Conservation (phyloP, 306 rosid species). For the Lithocarpus polystachyus region DNA sequence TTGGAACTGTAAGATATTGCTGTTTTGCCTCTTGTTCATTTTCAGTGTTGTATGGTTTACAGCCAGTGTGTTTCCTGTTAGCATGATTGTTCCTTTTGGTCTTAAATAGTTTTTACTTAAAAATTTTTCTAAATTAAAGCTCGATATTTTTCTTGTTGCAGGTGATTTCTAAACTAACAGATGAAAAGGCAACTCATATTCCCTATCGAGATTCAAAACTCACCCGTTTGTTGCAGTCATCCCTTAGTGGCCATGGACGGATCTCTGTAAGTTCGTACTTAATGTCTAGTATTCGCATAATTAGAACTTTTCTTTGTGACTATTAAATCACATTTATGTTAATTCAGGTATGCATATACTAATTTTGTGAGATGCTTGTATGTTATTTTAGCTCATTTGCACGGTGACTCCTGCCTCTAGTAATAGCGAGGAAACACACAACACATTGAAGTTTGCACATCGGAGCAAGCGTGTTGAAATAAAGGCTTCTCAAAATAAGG, state of each 20-base stretch:
- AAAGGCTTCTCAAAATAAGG: conserved; percentile 63
- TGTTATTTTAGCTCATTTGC: conserved; percentile 46
- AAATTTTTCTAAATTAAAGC: neutral
- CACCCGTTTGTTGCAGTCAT: conserved; percentile 60
- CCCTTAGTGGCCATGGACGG: conserved; percentile 58
- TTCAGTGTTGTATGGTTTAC: conserved; percentile 7
- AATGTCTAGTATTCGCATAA: neutral
- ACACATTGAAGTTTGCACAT: conserved; percentile 57
- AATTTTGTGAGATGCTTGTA: conserved; percentile 11
- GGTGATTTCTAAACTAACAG: conserved; percentile 63
- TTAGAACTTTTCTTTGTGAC: neutral
- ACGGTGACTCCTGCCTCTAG: conserved; percentile 60
- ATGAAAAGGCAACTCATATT: conserved; percentile 53
- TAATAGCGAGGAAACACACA: conserved; percentile 59
- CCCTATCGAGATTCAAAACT: conserved; percentile 66
- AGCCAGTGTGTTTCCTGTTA: neutral
- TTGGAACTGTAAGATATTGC: conserved; percentile 73
- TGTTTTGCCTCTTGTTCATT: neutral
- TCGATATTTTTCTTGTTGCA: conserved; percentile 11
- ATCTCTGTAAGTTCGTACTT: conserved; percentile 42
- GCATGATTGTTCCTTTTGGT: conserved; percentile 3
- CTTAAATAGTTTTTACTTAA: neutral
- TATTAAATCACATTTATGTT: neutral
- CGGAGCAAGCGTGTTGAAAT: conserved; percentile 58
- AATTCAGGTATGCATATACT: neutral